phyloP scores from a whole-genome alignment of 2,329 filamentous ascomycete species.

The Grosmannia serpens region DNA sequence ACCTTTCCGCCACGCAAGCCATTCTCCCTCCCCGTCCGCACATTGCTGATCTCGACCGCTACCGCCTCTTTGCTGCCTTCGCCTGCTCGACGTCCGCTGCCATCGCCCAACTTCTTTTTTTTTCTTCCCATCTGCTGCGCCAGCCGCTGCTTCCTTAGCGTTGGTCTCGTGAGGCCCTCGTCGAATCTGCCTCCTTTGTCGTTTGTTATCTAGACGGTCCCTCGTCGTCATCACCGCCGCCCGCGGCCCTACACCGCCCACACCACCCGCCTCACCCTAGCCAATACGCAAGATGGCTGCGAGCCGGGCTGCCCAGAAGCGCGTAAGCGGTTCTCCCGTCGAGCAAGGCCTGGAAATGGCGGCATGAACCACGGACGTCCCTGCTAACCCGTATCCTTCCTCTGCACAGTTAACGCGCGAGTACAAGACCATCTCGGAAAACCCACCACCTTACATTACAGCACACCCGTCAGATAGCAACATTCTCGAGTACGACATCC shows the following conservation, averaged over 20 bases:
- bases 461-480: slow-evolving; percentile 85
- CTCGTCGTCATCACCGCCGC: neutral
- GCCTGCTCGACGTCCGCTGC: neutral
- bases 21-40: neutral
- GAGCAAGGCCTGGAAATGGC: neutral
- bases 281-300: slow-evolving; percentile 23
- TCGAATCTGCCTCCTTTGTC: neutral
- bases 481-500: slow-evolving; percentile 62
- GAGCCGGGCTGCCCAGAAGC: slow-evolving; percentile 61
- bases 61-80: neutral
- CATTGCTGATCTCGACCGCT: neutral
- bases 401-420: slow-evolving; percentile 47
- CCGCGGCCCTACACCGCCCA: neutral
- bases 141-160: no score
- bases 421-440: slow-evolving; percentile 52
- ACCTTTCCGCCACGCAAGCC: no score
- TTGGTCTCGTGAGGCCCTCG: neutral
- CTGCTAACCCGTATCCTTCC: neutral
- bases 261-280: neutral
- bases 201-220: neutral
- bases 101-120: neutral
- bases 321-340: slow-evolving; percentile 34
- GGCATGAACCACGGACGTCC: neutral
- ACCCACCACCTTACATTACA: slow-evolving; percentile 78
- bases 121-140: no score